Evolutionary conservation across 2,329 filamentous ascomycete species (phyloP).

Genomic region (Stagonosporopsis chrysanthemi): DNA sequence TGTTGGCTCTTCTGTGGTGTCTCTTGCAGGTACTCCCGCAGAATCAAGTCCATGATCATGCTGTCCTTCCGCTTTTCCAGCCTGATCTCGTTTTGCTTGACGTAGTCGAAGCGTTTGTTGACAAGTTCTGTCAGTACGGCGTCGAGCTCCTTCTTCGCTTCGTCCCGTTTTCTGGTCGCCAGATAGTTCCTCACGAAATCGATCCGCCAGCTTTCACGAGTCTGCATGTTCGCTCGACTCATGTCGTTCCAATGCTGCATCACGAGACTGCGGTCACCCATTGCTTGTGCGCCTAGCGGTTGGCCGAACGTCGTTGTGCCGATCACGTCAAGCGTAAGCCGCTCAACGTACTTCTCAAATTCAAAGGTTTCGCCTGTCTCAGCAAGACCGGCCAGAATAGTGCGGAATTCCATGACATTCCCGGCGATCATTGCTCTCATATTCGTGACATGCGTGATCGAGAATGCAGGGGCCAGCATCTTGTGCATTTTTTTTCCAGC

Average conservation of each 20-base stretch:
- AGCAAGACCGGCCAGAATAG: slow-evolving; percentile 30
- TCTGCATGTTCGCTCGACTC: slow-evolving; percentile 18
- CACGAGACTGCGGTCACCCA: slow-evolving; percentile 22
- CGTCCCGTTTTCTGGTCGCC: slow-evolving; percentile 15
- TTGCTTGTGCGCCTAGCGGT: slow-evolving; percentile 35
- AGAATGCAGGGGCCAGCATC: slow-evolving; percentile 50
- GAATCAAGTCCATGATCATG: slow-evolving; percentile 46
- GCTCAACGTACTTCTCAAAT: slow-evolving; percentile 32
- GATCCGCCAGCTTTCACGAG: slow-evolving; percentile 20
- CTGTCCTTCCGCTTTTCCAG: slow-evolving; percentile 47
- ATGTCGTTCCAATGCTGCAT: slow-evolving; percentile 33
- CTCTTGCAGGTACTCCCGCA: slow-evolving; percentile 39
- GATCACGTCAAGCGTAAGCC: slow-evolving; percentile 41
- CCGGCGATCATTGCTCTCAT: slow-evolving; percentile 43
- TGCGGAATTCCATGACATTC: slow-evolving; percentile 43
- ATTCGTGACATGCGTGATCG: slow-evolving; percentile 38
- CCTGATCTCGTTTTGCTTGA: slow-evolving; percentile 42
- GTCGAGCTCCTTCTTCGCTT: slow-evolving; percentile 37
- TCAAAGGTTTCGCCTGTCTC: slow-evolving; percentile 32
- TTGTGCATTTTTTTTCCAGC: slow-evolving; percentile 47
- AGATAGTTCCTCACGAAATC: slow-evolving; percentile 32
- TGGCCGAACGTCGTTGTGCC: slow-evolving; percentile 34
- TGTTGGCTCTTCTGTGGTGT: slow-evolving; percentile 13
- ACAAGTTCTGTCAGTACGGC: slow-evolving; percentile 45
- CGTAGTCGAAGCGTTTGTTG: slow-evolving; percentile 47